These are phyloP conservation scores for Syzygium oleosum DNA, from an alignment of 345 rosid genomes.

Conservation along the genomic window DNA sequence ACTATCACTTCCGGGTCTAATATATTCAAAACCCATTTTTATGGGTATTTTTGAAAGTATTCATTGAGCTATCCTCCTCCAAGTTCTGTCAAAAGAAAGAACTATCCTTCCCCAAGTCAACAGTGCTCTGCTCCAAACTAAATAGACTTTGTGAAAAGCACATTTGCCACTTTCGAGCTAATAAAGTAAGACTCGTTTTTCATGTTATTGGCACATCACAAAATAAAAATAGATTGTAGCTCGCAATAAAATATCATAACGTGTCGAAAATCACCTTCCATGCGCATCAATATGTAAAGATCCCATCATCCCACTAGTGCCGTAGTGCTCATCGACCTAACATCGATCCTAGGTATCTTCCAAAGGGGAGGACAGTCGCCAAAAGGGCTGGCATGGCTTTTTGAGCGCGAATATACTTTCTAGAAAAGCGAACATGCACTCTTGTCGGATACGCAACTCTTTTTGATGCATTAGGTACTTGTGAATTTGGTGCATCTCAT, in stretches of 20 bases:
- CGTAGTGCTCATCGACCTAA: neutral
- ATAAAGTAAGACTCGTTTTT: neutral
- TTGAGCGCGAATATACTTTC: neutral
- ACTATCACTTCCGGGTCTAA: neutral
- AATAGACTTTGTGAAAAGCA: neutral
- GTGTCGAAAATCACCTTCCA: neutral
- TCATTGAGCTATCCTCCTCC: neutral
- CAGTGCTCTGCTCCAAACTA: neutral
- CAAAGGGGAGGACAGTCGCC: neutral
- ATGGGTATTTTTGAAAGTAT: neutral
- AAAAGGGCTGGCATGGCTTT: neutral
- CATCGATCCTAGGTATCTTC: neutral
- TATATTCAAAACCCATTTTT: neutral
- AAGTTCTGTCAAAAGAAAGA: no score
- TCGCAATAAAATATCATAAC: neutral
- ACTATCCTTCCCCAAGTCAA: neutral
- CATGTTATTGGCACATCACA: neutral
- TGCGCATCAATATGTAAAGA: neutral
- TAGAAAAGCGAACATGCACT: neutral
- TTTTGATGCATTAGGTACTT: neutral
- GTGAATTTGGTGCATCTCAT: neutral
- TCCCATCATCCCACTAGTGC: neutral
- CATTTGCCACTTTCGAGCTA: neutral
- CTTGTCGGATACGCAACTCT: neutral
- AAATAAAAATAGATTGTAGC: neutral